phyloP scores from a whole-genome alignment of 1,284 basidiomycete genomes.

The Cutaneotrichosporon cavernicola region DNA sequence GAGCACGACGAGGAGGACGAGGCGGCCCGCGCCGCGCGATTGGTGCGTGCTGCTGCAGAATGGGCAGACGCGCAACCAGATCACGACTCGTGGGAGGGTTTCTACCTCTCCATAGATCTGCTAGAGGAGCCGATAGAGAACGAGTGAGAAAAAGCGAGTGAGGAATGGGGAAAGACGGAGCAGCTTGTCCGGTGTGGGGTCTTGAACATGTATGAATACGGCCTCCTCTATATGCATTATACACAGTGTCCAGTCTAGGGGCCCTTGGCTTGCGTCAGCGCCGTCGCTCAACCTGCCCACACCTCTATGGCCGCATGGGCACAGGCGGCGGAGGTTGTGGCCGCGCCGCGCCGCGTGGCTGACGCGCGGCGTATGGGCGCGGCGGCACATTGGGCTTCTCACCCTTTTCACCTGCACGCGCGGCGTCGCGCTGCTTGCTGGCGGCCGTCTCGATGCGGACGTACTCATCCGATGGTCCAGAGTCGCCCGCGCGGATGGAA shows the following conservation, averaged over 20 bases:
- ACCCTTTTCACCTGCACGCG: slow-evolving; percentile 12
- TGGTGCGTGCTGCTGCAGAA: slow-evolving; percentile 36
- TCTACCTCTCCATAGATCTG: slow-evolving; percentile 46
- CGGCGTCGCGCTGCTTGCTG: slow-evolving; percentile 52
- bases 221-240: slow-evolving; percentile 16
- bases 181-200: not conserved
- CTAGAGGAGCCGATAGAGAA: slow-evolving; percentile 23
- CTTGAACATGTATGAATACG: slow-evolving; percentile 2
- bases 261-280: slow-evolving; percentile 1
- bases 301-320: slow-evolving; percentile 2
- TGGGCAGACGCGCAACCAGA: slow-evolving; percentile 40
- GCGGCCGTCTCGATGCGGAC: slow-evolving; percentile 71
- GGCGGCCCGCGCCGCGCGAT: slow-evolving; percentile 36
- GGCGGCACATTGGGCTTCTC: slow-evolving; percentile 6
- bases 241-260: slow-evolving; percentile 12
- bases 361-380: slow-evolving; percentile 5
- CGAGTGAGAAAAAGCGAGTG: slow-evolving; percentile 2
- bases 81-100: slow-evolving; percentile 46
- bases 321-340: not conserved
- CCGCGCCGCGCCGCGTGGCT: slow-evolving; percentile 2
- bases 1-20: slow-evolving; percentile 56
- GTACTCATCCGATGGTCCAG: slow-evolving; percentile 61
- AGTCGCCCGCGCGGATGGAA: slow-evolving; percentile 61
- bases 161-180: no score
- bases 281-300: not conserved